Conservation (phyloP, 2,329 filamentous ascomycete genomes). For the Diaporthe nobilis region DNA sequence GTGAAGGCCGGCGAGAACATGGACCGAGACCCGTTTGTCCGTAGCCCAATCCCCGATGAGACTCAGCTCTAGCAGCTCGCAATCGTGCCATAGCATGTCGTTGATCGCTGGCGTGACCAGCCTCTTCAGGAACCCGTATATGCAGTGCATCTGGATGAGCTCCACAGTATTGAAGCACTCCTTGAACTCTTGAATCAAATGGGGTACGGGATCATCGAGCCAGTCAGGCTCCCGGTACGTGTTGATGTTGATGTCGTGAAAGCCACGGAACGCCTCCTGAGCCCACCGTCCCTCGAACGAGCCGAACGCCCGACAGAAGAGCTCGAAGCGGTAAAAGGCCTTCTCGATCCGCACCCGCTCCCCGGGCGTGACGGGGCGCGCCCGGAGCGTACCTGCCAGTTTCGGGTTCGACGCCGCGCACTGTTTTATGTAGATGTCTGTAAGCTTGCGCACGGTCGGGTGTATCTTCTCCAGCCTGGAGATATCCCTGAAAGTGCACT, state of each 20-base stretch:
- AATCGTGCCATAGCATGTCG: background rate
- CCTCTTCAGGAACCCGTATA: constrained; percentile 3
- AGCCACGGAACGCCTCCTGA: no score
- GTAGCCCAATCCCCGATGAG: background rate
- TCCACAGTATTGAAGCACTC: background rate
- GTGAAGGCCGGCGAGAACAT: background rate
- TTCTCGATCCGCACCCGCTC: background rate
- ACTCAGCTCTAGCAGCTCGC: background rate
- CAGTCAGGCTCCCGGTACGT: background rate
- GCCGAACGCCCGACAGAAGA: constrained; percentile 4
- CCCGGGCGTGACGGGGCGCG: background rate
- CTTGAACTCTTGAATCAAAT: background rate
- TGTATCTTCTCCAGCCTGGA: background rate
- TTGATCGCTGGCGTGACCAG: background rate
- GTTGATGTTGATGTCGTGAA: background rate
- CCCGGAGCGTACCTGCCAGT: background rate
- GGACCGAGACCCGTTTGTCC: background rate
- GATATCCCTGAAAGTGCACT: background rate
- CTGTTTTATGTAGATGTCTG: background rate
- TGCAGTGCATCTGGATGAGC: constrained; percentile 3
- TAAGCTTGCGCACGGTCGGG: background rate
- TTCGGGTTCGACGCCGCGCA: background rate
- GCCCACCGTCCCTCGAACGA: background rate
- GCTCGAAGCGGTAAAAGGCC: background rate
- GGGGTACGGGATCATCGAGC: background rate